Base-by-base conservation (phyloP, 208 protist species). In the Leishmania amazonensis region DNA sequence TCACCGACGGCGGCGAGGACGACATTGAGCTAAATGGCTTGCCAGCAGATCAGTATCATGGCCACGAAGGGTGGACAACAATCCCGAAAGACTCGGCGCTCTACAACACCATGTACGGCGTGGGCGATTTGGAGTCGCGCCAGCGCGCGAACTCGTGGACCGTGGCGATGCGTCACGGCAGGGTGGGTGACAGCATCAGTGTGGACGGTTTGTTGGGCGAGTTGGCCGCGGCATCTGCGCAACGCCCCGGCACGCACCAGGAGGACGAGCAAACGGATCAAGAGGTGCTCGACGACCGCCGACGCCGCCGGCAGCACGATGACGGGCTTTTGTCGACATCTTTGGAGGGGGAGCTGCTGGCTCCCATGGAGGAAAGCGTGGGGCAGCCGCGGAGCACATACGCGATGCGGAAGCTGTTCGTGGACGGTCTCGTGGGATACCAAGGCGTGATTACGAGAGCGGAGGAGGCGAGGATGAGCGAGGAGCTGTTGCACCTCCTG, bases 361-460 rank as follows among this genome's bases (percentile, higher is more conserved):
- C 84, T 73, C 92, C 91, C 0, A 89, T 90, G 67, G 72, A 80
- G 75, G 89, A 94, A 65, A 93, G 89, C 64, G 85, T 96, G 54
- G 90, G 91, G 9, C 88, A 94, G 53, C 90, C 93, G n/a, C 88
- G 93, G 47, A 96, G 91, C 76, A 93, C 89, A 35, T 98, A 98
- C 75, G 93, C 86, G 6, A 60, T 96, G 84, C 91, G 95, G 5
- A 96, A 96, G 72, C 67, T 98, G 80, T 93, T 91, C 58, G 85
- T 98, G 13, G 80, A 85, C 57, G 95, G 95, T 0, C 88, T 98
- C 31, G 86, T 90, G 4, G 93, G 93, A 47, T 98, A 96, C 78
- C 88, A 95, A 71, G 93, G 90, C n/a, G 90, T 98, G 60, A 91
- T 96, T 57, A 92, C 91, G 21, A 86, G 85, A 19, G 89, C 88